A percentile compares a stretch with the other conserved stretches of the same genome.
Evolutionary conservation across 129 eudicot species (phyloP).

Genomic region (Helianthus tuberosus): DNA sequence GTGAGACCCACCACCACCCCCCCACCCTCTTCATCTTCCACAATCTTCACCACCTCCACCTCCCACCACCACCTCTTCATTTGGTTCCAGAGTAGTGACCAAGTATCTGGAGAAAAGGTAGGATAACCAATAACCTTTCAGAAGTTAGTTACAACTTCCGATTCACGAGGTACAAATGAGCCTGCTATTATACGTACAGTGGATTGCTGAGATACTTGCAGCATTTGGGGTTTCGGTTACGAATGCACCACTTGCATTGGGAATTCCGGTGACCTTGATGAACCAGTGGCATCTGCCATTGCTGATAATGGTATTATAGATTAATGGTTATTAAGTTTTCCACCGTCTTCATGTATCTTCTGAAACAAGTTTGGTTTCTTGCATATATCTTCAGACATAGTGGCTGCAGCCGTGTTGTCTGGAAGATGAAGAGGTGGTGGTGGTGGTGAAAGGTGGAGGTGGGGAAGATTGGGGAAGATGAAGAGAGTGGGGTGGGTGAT

Average conservation of each 20-base stretch:
- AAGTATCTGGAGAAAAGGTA: no score
- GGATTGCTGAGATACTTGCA: constrained; percentile 24
- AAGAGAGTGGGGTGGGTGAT: no score
- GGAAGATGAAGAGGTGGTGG: constrained; percentile 25
- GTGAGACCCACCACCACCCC: no score
- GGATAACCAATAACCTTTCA: not conserved
- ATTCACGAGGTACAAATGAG: constrained; percentile 7
- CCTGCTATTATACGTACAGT: constrained; percentile 7
- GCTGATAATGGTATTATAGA: constrained; percentile 21
- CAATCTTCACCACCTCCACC: no score
- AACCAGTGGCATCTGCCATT: constrained; percentile 35
- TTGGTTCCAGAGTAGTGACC: no score
- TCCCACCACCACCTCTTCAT: no score
- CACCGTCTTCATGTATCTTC: not conserved
- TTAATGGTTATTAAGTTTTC: not conserved
- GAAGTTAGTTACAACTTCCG: not conserved
- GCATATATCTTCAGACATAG: constrained; percentile 19
- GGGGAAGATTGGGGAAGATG: no score
- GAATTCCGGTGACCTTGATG: constrained; percentile 34
- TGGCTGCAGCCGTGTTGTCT: constrained; percentile 31
- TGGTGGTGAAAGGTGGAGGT: no score
- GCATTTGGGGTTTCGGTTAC: constrained; percentile 34
- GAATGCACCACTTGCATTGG: constrained; percentile 42
- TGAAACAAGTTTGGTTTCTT: constrained; percentile 6
- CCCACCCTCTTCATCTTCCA: no score